phyloP scores from a whole-genome alignment of 2,329 filamentous ascomycete genomes.

The Corinectria fuckeliana region DNA sequence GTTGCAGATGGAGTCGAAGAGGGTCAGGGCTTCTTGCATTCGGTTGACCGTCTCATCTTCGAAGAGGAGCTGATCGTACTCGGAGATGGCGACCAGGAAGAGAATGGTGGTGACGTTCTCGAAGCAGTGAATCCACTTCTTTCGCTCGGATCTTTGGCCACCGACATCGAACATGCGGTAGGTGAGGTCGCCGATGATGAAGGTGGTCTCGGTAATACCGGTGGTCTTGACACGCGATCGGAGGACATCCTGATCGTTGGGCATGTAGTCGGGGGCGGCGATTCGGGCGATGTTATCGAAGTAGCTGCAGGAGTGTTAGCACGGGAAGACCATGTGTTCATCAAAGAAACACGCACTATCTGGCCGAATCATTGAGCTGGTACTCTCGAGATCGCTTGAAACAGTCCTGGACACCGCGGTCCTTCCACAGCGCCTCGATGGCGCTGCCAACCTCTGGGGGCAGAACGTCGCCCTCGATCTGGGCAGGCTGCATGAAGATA shows the following conservation, averaged over 20 bases:
- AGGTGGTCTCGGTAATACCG: conserved; percentile 95
- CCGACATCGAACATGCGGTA: conserved; percentile 98
- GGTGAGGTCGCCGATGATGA: conserved; percentile 92
- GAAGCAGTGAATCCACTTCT: conserved; percentile 99
- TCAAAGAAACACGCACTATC: conserved; percentile 76
- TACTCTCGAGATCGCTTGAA: conserved; percentile 96
- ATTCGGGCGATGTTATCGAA: conserved; percentile 95
- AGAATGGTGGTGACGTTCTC: conserved; percentile 97
- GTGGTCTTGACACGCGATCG: conserved; percentile 97
- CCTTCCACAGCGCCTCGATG: conserved; percentile 92
- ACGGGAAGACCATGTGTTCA: background rate
- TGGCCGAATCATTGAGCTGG: conserved; percentile 93
- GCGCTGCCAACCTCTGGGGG: conserved; percentile 94
- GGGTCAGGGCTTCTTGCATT: conserved; percentile 87
- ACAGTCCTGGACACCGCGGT: conserved; percentile 90
- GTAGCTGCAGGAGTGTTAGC: conserved; percentile 69
- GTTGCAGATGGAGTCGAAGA: conserved; percentile 89
- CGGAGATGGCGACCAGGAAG: conserved; percentile 95
- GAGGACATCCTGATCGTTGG: conserved; percentile 93
- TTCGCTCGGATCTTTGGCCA: conserved; percentile 92
- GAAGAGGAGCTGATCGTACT: conserved; percentile 95
- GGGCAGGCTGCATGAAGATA: conserved; percentile 97
- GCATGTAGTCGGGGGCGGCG: conserved; percentile 88
- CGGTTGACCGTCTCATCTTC: conserved; percentile 96
- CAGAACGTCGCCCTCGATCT: conserved; percentile 93